A percentile compares a stretch with the other conserved stretches of the same genome.
Evolutionary conservation across 176 grass and related monocot genomes (phyloP).

Genomic region (Chloris gayana): DNA sequence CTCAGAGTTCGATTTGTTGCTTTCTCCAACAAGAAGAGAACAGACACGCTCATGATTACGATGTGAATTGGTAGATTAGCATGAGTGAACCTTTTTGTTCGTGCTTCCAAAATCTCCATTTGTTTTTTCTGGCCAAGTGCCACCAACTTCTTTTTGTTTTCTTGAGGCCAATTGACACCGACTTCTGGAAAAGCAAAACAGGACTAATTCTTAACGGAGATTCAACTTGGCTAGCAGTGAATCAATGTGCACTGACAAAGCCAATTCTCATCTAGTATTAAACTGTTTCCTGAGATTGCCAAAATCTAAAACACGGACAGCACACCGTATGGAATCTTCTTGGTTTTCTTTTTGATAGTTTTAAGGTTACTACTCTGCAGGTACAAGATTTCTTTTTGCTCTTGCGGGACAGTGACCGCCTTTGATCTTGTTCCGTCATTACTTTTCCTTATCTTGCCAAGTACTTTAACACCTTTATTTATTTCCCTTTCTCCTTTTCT

Average conservation of each 20-base stretch:
- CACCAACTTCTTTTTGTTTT: background rate
- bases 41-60: constrained; percentile 51
- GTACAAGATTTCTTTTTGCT: constrained; percentile 37
- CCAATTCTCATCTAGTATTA: background rate
- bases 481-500: constrained; percentile 16
- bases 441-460: constrained; percentile 38
- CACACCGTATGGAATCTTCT: constrained; percentile 28
- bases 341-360: constrained; percentile 42
- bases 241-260: background rate
- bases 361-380: constrained; percentile 56
- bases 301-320: constrained; percentile 25
- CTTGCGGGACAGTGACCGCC: constrained; percentile 36
- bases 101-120: constrained; percentile 46
- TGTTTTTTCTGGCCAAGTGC: constrained; percentile 24
- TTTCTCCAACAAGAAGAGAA: constrained; percentile 41
- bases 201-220: constrained; percentile 17
- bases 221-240: background rate
- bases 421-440: constrained; percentile 42
- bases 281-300: background rate
- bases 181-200: constrained; percentile 37
- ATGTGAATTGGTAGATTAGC: constrained; percentile 39
- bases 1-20: constrained; percentile 37
- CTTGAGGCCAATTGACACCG: background rate
- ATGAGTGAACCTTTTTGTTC: constrained; percentile 38
- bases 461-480: constrained; percentile 41